Evolutionary conservation across 352 stramenopile genomes (phyloP).

Genomic region (Halophytophthora polymorphica): DNA sequence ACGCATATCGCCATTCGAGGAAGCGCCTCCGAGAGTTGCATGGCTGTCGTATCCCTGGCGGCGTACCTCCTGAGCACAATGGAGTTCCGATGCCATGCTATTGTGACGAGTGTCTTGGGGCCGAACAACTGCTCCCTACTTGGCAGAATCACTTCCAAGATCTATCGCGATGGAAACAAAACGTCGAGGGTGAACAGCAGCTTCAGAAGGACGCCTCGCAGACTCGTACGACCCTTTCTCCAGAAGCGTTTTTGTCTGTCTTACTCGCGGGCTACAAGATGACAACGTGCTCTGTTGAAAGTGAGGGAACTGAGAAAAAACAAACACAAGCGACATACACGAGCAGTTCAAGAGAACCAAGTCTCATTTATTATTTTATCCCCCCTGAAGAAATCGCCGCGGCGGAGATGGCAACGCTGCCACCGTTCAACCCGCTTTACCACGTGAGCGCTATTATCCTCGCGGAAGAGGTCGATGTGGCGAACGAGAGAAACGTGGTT

Average conservation of each 20-base stretch:
- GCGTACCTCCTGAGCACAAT: slow-evolving; percentile 29
- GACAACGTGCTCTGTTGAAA: slow-evolving; percentile 6
- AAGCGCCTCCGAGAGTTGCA: slow-evolving; percentile 32
- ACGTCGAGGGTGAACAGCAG: not conserved
- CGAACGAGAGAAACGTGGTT: slow-evolving; percentile 3
- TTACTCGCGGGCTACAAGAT: slow-evolving; percentile 29
- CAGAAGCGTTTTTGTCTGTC: slow-evolving; percentile 28
- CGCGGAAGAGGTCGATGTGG: slow-evolving; percentile 11
- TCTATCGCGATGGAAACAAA: slow-evolving; percentile 35
- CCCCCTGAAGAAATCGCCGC: slow-evolving; percentile 11
- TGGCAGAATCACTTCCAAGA: slow-evolving; percentile 59
- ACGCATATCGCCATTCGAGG: slow-evolving; percentile 40
- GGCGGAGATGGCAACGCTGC: not conserved
- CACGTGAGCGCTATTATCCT: slow-evolving; percentile 40
- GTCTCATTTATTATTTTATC: slow-evolving; percentile 35
- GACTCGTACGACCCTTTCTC: slow-evolving; percentile 8
- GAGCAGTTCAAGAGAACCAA: not conserved
- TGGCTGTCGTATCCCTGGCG: slow-evolving; percentile 32
- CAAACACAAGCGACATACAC: not conserved
- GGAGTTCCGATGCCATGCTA: slow-evolving; percentile 44
- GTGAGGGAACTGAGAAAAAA: slow-evolving; percentile 5
- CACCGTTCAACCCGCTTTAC: slow-evolving; percentile 26
- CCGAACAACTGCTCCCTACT: slow-evolving; percentile 41
- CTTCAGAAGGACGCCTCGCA: slow-evolving; percentile 1
- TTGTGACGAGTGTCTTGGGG: slow-evolving; percentile 51